phyloP scores from a whole-genome alignment of 306 rosid species.

The Sicyos baderoa region DNA sequence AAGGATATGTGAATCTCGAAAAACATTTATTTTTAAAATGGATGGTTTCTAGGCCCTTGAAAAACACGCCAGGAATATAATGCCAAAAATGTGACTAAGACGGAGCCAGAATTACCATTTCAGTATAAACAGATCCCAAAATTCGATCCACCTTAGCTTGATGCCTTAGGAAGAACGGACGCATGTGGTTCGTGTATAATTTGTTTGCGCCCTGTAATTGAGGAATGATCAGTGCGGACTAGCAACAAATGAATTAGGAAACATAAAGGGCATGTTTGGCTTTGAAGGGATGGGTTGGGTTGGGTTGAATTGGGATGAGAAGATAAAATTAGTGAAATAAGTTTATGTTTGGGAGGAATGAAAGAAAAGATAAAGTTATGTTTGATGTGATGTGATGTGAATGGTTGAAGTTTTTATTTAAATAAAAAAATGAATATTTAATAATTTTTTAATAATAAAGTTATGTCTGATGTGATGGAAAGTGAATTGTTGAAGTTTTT shows the following conservation, averaged over 20 bases:
- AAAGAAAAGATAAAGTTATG: too few species aligned
- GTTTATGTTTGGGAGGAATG: too few species aligned
- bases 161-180: slow-evolving; percentile 68
- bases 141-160: slow-evolving; percentile 54
- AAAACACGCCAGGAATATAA: background rate
- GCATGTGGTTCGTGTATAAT: slow-evolving; percentile 54
- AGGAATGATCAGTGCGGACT: background rate
- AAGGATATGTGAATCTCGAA: background rate
- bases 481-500: too few species aligned
- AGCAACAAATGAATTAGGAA: background rate
- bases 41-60: background rate
- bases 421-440: too few species aligned
- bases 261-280: background rate
- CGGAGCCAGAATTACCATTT: slow-evolving; percentile 39
- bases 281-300: too few species aligned
- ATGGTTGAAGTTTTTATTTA: too few species aligned
- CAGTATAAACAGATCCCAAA: slow-evolving; percentile 48
- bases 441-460: too few species aligned
- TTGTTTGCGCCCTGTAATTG: slow-evolving; percentile 65
- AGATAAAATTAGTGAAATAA: too few species aligned
- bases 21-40: background rate
- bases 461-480: too few species aligned
- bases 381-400: too few species aligned
- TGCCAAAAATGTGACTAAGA: background rate
- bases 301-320: too few species aligned